Evolutionary conservation across 306 rosid species (phyloP), one percentile per base, ranked within the genome.

Genomic region (Rubus parviflorus): DNA sequence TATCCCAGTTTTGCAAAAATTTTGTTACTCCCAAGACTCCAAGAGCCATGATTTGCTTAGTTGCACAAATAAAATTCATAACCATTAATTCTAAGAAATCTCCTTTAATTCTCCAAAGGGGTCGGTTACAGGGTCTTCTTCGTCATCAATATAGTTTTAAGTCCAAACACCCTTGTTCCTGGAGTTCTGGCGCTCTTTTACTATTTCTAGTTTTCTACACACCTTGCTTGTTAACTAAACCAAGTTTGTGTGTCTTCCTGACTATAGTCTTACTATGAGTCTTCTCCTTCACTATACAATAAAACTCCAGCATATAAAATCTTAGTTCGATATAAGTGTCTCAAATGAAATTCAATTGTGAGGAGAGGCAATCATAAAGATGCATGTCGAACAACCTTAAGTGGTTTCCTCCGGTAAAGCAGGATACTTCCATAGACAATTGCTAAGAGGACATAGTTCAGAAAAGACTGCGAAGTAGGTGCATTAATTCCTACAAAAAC

Each of bases 391-490:
- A 67, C 49, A 81, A 94, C 99, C 97, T 92, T 88, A 76, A 95
- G 87, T 38, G 97, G 72, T 82, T 95, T 77, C 85, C 83, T 81
- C 66, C 90, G 80, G 82, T 92, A 76, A 63, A 90, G 70, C 73
- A 89, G 4, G 68, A 85, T 72, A 68, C 80, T 74, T 79, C 96
- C 99, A 58, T 92, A 95, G 66, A 90, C 78, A 85, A 92, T 63
- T 37, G 87, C 91, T 91, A 95, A 77, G 49, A 95, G 81, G 40
- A 90, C 90, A 75, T 95, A 95, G 86, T 95, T 95, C 30, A 90
- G 84, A 73, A 95, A 90, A 0, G 99, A 92, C 82, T 93, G 95
- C 14, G 98, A 93, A 70, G 98, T 91, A 77, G 98, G 96, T 53
- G 88, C 97, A 81, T 93, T 85, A 45, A 91, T 89, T 85, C 98